phyloP scores from a whole-genome alignment of 108 stramenopile species.

The Conticribra guillardii region DNA sequence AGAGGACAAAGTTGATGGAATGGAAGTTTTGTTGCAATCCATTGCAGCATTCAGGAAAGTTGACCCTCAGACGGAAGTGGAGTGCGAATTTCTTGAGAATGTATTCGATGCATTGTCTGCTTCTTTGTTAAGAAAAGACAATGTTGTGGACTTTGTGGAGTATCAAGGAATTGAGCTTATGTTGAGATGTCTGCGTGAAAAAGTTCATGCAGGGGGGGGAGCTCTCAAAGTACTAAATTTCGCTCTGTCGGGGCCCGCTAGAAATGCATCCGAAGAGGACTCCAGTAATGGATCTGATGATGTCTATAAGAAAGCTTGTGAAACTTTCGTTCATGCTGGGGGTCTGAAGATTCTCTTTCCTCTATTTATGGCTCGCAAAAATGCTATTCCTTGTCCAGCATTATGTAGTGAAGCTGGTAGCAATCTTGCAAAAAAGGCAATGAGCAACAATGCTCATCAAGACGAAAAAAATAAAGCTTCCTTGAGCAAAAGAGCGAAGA shows the following conservation, averaged over 20 bases:
- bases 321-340: constrained; percentile 66
- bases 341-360: constrained; percentile 78
- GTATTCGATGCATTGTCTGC: constrained; percentile 56
- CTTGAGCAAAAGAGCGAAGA: constrained; percentile 57
- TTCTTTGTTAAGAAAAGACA: constrained; percentile 57
- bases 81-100: constrained; percentile 80
- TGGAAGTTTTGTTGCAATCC: constrained; percentile 66
- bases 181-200: constrained; percentile 73
- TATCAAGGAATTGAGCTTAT: constrained; percentile 78
- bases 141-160: constrained; percentile 66
- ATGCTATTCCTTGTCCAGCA: constrained; percentile 65
- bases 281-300: neutral
- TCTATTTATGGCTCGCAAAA: constrained; percentile 62
- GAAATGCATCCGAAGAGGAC: neutral
- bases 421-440: constrained; percentile 29
- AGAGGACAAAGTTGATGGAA: constrained; percentile 52
- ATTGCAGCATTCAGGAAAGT: constrained; percentile 65
- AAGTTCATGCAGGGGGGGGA: constrained; percentile 72
- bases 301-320: constrained; percentile 59
- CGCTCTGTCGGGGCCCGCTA: constrained; percentile 48
- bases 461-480: constrained; percentile 1
- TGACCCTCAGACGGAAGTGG: constrained; percentile 68
- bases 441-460: constrained; percentile 6
- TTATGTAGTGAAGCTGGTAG: constrained; percentile 50
- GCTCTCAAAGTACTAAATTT: constrained; percentile 69